Percentiles rank a stretch among this genome's conserved stretches.
These are phyloP conservation scores for Paramecium bursaria DNA, from an alignment of 73 alveolate species.

Conservation along the genomic window DNA sequence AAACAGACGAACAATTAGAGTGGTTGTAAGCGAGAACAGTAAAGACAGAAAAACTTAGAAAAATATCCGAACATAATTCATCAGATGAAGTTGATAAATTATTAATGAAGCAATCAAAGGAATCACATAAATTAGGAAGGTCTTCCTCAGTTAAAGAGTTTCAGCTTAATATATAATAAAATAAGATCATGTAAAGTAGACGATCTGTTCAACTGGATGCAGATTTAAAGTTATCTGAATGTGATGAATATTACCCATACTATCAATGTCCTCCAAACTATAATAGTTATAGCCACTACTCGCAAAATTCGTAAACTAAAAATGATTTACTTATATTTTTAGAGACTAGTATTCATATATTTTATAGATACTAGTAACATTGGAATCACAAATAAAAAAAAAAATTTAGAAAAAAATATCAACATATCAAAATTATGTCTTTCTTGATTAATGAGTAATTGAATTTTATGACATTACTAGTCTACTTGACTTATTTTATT, in stretches of 20 bases:
- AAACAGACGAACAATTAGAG: constrained; percentile 6
- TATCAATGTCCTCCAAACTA: no score
- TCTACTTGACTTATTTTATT: no score
- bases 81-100: neutral
- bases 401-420: no score
- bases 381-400: no score
- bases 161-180: neutral
- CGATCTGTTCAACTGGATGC: neutral
- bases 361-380: no score
- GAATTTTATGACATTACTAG: no score
- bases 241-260: constrained; percentile 59
- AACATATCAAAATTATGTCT: no score
- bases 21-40: neutral
- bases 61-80: neutral
- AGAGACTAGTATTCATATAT: no score
- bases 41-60: neutral
- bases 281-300: no score
- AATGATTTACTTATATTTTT: no score
- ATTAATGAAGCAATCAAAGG: constrained; percentile 30
- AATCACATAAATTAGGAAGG: constrained; percentile 18
- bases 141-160: constrained; percentile 14
- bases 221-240: neutral
- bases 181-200: neutral
- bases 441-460: no score
- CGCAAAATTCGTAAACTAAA: no score